Evolutionary conservation across 306 rosid genomes (phyloP).

Genomic region (Dryas alaskensis): DNA sequence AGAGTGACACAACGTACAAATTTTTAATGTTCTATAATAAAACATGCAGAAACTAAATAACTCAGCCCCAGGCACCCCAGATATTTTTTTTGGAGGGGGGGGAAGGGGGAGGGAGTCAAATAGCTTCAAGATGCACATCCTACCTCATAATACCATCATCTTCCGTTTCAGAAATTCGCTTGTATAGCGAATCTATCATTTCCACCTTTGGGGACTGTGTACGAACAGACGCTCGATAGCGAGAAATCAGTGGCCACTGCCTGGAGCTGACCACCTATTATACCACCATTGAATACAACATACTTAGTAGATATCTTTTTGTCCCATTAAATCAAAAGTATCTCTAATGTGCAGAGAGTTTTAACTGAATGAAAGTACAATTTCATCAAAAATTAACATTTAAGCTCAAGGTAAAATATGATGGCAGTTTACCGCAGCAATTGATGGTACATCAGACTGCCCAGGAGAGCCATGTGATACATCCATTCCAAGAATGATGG

Average conservation of each 20-base stretch:
- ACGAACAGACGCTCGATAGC: constrained; percentile 79
- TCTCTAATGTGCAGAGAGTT: not conserved
- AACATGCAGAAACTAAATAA: not conserved
- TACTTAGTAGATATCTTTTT: not conserved
- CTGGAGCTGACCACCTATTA: constrained; percentile 84
- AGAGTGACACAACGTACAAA: not conserved
- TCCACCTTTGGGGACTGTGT: constrained; percentile 83
- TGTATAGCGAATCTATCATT: constrained; percentile 82
- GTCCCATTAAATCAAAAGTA: not conserved
- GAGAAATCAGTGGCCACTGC: constrained; percentile 87
- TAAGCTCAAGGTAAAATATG: not conserved
- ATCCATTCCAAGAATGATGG: constrained; percentile 90
- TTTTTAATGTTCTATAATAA: not conserved
- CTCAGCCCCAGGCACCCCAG: too few relatives aligned
- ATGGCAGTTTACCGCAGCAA: constrained; percentile 66
- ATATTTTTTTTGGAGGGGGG: too few relatives aligned
- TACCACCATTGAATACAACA: constrained; percentile 6
- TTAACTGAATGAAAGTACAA: not conserved
- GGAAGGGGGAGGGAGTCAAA: not conserved
- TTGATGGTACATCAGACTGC: constrained; percentile 81
- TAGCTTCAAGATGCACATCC: not conserved
- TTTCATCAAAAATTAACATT: not conserved
- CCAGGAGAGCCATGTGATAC: constrained; percentile 97
- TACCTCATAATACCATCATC: constrained; percentile 94
- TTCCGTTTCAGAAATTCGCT: constrained; percentile 52